A percentile compares a stretch with the other conserved stretches of the same genome.
Conservation (phyloP, 129 eudicot genomes). For the Ambrosia artemisiifolia region DNA sequence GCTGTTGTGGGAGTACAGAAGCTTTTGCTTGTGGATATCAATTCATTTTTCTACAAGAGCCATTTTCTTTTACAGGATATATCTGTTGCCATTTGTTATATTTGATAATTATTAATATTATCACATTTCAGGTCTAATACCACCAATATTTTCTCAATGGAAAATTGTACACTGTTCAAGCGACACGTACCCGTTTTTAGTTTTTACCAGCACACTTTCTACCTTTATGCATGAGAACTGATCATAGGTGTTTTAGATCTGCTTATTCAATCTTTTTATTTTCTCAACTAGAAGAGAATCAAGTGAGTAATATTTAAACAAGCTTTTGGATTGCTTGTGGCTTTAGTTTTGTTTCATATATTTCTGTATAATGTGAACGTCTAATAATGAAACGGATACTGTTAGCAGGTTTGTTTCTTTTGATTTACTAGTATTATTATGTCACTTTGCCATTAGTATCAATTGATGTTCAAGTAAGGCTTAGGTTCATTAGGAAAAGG, state of each 20-base stretch:
- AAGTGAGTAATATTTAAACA: background rate
- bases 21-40: constrained; percentile 59
- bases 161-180: constrained; percentile 15
- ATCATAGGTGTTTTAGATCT: background rate
- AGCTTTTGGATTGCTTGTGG: constrained; percentile 15
- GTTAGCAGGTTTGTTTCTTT: constrained; percentile 41
- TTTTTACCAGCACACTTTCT: background rate
- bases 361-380: constrained; percentile 15
- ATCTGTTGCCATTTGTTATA: constrained; percentile 18
- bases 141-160: constrained; percentile 18
- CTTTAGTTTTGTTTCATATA: constrained; percentile 12
- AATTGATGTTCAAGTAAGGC: constrained; percentile 37
- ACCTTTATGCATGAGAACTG: background rate
- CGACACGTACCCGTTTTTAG: constrained; percentile 5
- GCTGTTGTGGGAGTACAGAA: constrained; percentile 69
- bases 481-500: constrained; percentile 60
- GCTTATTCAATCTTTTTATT: background rate
- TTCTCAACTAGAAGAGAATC: background rate
- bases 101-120: constrained; percentile 16
- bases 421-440: constrained; percentile 30
- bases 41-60: constrained; percentile 44
- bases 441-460: constrained; percentile 26
- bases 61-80: constrained; percentile 41
- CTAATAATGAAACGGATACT: constrained; percentile 30
- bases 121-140: constrained; percentile 30